Base-by-base conservation (phyloP, 1,139 yeast genomes). In the Meyerozyma carpophila region DNA sequence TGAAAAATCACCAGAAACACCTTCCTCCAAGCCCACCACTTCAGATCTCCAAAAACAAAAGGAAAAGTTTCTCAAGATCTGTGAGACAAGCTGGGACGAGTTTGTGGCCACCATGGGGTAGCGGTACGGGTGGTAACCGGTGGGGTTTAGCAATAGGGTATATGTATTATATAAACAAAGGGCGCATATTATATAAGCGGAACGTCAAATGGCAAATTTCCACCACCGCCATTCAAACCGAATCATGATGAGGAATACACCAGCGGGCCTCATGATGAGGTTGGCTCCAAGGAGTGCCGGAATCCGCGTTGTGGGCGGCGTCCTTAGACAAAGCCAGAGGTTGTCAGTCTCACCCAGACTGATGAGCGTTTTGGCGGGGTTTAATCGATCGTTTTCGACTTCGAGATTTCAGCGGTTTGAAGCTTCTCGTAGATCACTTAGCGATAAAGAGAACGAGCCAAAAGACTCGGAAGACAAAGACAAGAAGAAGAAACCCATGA, bases 11-110 rank as follows among this genome's bases (percentile, higher is more conserved):
- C 11, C 29, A n/a, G 29, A 5, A 11, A n/a, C 29, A 9, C 6
- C 13, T 2, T 10, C 29, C 13, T 4, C 29, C 13, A 13, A 10
- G 27, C 8, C 37, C 26, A 11, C 32, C 37, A 36, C 41, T 26
- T n/a, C 28, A n/a, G 25, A 18, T 18, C 37, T 34, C 25, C 37
- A 34, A 14, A 52, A 52, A 38, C 76, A 73, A 43, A 75, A 72
- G 53, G 65, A 67, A 45, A 71, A 75, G 53, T 79, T 79, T 51
- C 52, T 77, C 50, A 73, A 71, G 50, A 68, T 77, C 34, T 78
- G 82, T 57, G 77, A 70, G 45, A 74, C 77, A 21, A 73, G 79
- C 29, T 79, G 82, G 82, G 79, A 77, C 47, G 73, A 75, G 54
- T 73, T 68, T 50, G 50, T 52, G 4, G n/a, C 20, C 37, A 34